A percentile compares a stretch with the other conserved stretches of the same genome.
phyloP scores from a whole-genome alignment of 805 yeast genomes.

The Cyberlindnera mycetangii region DNA sequence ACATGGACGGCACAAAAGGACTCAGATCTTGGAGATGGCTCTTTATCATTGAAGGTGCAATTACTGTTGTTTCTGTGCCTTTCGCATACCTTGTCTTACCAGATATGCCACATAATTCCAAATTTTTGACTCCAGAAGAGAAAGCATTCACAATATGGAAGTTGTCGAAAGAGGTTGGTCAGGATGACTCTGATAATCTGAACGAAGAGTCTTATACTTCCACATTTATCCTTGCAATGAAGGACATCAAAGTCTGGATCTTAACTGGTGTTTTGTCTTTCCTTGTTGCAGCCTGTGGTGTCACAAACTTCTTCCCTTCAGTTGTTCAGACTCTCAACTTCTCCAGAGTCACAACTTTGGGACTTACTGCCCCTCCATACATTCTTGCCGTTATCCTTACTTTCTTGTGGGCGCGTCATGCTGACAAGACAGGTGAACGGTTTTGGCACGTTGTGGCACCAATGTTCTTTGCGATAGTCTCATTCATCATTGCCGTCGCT shows the following conservation, averaged over 20 bases:
- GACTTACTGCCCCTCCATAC: constrained; percentile 60
- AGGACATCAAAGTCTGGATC: constrained; percentile 44
- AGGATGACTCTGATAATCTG: constrained; percentile 27
- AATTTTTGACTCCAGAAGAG: constrained; percentile 43
- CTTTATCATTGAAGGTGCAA: constrained; percentile 58
- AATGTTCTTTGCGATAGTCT: constrained; percentile 37
- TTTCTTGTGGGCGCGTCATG: constrained; percentile 51
- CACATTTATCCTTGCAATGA: constrained; percentile 35
- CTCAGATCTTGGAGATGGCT: constrained; percentile 68
- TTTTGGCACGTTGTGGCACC: constrained; percentile 48
- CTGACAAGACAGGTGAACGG: constrained; percentile 54
- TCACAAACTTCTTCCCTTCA: constrained; percentile 59
- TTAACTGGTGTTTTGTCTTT: constrained; percentile 41
- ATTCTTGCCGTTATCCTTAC: constrained; percentile 48
- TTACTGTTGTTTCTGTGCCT: constrained; percentile 47
- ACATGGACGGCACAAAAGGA: constrained; percentile 38
- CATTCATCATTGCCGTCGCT: constrained; percentile 48
- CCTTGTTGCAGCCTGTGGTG: constrained; percentile 58
- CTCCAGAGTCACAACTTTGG: constrained; percentile 45
- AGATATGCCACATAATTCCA: constrained; percentile 51
- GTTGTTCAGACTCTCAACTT: constrained; percentile 56
- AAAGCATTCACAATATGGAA: constrained; percentile 35
- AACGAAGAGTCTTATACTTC: constrained; percentile 32
- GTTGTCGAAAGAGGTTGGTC: constrained; percentile 28
- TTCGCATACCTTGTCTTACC: constrained; percentile 48